Evolutionary conservation across 2,329 filamentous ascomycete species (phyloP).

Genomic region (Sarocladium oryzae): DNA sequence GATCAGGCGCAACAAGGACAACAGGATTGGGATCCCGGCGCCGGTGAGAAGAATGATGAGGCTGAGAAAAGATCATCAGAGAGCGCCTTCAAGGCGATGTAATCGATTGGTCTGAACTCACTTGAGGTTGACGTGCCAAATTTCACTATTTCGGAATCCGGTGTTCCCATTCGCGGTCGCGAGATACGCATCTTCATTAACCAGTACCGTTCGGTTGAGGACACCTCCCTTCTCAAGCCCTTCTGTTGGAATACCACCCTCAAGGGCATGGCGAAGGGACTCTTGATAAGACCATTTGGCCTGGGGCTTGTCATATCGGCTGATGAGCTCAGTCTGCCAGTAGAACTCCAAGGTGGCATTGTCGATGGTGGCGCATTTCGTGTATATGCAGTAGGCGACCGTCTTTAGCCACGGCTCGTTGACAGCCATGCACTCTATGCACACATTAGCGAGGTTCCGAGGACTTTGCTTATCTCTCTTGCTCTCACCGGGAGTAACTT

Average conservation of each 20-base stretch:
- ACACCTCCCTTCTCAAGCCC: constrained; percentile 1
- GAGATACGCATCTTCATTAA: constrained; percentile 11
- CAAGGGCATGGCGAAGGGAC: constrained; percentile 6
- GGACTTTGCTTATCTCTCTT: neutral
- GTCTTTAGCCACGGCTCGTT: constrained; percentile 17
- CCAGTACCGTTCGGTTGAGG: constrained; percentile 12
- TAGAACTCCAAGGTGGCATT: constrained; percentile 13
- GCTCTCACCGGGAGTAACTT: neutral
- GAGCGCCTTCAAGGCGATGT: neutral
- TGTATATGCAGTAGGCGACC: constrained; percentile 17
- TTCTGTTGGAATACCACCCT: neutral
- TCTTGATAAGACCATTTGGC: constrained; percentile 13
- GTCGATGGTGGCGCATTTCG: constrained; percentile 10
- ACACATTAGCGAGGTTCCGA: neutral
- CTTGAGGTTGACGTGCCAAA: constrained; percentile 11
- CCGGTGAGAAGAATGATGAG: constrained; percentile 10
- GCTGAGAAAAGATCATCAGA: neutral
- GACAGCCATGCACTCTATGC: constrained; percentile 14
- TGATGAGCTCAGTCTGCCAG: constrained; percentile 16
- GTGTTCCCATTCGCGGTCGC: constrained; percentile 11
- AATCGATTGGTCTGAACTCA: neutral
- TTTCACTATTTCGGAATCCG: constrained; percentile 11
- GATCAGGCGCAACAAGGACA: constrained; percentile 24
- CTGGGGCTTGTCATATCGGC: constrained; percentile 11
- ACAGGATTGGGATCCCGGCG: constrained; percentile 12